Percentiles rank a stretch among this genome's conserved stretches.
These are phyloP conservation scores for Elymus sibiricus DNA, from an alignment of 176 grass and related monocot genomes.

Conservation along the genomic window DNA sequence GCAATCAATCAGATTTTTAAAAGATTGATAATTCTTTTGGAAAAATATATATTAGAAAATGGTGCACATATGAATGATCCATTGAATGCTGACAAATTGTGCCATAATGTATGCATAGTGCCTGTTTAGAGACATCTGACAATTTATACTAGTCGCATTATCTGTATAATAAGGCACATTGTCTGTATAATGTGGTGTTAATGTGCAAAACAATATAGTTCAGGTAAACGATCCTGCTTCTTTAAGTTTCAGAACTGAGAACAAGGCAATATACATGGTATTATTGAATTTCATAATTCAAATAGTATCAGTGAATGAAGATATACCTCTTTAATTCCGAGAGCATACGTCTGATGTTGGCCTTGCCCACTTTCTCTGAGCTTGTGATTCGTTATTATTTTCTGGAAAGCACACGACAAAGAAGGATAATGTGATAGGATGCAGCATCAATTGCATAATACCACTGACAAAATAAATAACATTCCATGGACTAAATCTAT, in stretches of 20 bases:
- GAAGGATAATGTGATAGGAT: not conserved
- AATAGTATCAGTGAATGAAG: not conserved
- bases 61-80: not conserved
- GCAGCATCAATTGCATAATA: slow-evolving; percentile 21
- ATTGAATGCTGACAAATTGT: not conserved
- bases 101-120: not conserved
- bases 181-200: not conserved
- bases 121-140: not conserved
- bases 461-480: not conserved
- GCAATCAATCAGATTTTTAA: not conserved
- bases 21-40: not conserved
- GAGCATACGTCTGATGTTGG: slow-evolving; percentile 97
- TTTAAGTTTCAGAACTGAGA: slow-evolving; percentile 5
- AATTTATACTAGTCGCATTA: not conserved
- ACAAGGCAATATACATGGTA: not conserved
- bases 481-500: not conserved
- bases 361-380: slow-evolving; percentile 85
- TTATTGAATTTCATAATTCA: no score
- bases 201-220: not conserved
- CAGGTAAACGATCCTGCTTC: not conserved
- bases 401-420: slow-evolving; percentile 47
- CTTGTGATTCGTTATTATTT: slow-evolving; percentile 76
- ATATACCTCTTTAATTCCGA: slow-evolving; percentile 96
- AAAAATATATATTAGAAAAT: not conserved
- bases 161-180: not conserved